Conservation (phyloP, 345 rosid genomes). For the Gossypium arboreum region DNA sequence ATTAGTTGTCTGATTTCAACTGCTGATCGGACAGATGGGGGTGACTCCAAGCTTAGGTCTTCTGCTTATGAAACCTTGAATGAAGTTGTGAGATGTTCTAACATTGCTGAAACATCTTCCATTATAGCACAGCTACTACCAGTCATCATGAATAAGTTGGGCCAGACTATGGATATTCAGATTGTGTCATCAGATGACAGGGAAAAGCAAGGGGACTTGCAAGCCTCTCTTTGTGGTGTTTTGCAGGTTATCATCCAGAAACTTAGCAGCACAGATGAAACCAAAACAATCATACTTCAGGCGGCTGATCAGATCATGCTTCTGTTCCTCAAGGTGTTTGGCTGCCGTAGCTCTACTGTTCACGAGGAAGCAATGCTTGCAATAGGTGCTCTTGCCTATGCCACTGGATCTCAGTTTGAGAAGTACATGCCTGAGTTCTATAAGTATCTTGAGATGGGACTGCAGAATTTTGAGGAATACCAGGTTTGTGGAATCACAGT, state of each 20-base stretch:
- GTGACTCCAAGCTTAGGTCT: conserved; percentile 69
- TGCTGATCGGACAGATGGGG: conserved; percentile 69
- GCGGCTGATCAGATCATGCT: conserved; percentile 82
- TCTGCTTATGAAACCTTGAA: conserved; percentile 88
- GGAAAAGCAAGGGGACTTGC: conserved; percentile 89
- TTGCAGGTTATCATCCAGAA: conserved; percentile 95
- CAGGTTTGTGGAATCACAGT: conserved; percentile 89
- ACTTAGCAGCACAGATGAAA: conserved; percentile 57
- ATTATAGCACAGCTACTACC: conserved; percentile 73
- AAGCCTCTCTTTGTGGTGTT: conserved; percentile 88
- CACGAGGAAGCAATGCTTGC: conserved; percentile 99
- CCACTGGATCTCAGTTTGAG: conserved; percentile 68
- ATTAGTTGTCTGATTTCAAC: conserved; percentile 57
- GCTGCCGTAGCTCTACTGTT: conserved; percentile 86
- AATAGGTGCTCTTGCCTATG: conserved; percentile 92
- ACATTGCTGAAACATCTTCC: conserved; percentile 52
- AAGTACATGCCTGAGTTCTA: conserved; percentile 77
- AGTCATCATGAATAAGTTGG: conserved; percentile 65
- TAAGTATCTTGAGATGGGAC: conserved; percentile 81
- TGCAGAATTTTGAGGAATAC: conserved; percentile 88
- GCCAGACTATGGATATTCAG: conserved; percentile 69
- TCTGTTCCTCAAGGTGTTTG: conserved; percentile 75
- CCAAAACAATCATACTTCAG: conserved; percentile 57
- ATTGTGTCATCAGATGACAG: conserved; percentile 70
- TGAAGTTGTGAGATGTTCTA: conserved; percentile 85